Evolutionary conservation across 2,329 filamentous ascomycete species (phyloP), one percentile per base, ranked within the genome.

Genomic region (Aspergillus luchuensis): DNA sequence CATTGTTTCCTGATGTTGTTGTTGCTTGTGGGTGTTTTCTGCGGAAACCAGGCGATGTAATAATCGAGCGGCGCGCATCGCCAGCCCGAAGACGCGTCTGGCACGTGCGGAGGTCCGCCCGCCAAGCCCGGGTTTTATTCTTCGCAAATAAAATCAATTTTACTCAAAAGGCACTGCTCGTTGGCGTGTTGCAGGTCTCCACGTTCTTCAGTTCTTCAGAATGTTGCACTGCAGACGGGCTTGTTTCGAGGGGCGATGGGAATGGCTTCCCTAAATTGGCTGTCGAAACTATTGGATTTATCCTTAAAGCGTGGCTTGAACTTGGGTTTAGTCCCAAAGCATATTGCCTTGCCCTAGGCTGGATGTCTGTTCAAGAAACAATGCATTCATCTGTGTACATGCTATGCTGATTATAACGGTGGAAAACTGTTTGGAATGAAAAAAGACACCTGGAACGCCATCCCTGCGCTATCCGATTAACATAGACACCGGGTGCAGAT

Each of bases 51-150:
- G 41, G 41, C 41, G 41, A 19, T 51, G 57, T 56, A 56, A 56
- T 58, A 58, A 52, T 48, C 50, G 50, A 39, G 41, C 56, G 56
- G 23, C 36, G 50, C 64, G 64, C 56, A 63, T 64, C 61, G 60
- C 56, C 50, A 49, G 36, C 45, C 53, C 54, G n/a, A 41, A 54
- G 63, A 67, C 66, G 66, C 66, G 66, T 67, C 64, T 49, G 36
- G 61, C 66, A 66, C 66, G 66, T 67, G 66, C 63, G 64, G 62
- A 66, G 64, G 53, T 45, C 60, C 48, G 47, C 19, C 59, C 58
- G 64, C 66, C 63, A 65, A 65, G 66, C 30, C 63, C 56, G 25
- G 15, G 43, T 36, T 41, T 30, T 48, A 23, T 13, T 39, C 28
- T 45, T 30, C 19, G 10, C 33, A 36, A 36, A 36, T 36, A 36